These are phyloP conservation scores for Oryza nivara DNA, from an alignment of 176 grass and related monocot genomes.

Conservation along the genomic window DNA sequence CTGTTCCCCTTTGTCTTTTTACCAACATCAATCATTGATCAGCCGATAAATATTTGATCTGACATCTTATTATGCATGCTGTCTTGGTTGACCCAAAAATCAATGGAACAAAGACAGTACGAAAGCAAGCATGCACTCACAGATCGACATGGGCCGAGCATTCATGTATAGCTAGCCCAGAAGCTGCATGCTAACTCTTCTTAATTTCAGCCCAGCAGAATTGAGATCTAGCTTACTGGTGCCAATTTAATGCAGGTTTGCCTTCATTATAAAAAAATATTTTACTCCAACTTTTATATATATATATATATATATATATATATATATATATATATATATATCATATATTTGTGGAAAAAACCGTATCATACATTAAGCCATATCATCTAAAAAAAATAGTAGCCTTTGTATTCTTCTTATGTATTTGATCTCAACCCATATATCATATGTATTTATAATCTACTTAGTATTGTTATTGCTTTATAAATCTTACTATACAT, in stretches of 20 bases:
- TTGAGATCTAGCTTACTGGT: neutral
- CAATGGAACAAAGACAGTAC: neutral
- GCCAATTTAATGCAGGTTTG: neutral
- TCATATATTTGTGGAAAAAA: too few relatives aligned
- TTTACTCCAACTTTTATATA: too few relatives aligned
- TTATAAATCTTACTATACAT: too few relatives aligned
- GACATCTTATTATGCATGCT: neutral
- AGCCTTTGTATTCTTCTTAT: too few relatives aligned
- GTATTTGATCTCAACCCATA: too few relatives aligned
- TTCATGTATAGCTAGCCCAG: neutral
- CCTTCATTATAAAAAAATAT: too few relatives aligned
- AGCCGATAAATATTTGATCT: neutral
- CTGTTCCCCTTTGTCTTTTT: neutral
- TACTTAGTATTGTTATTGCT: too few relatives aligned
- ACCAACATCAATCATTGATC: neutral
- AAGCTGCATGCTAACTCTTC: neutral
- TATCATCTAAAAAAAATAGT: too few relatives aligned
- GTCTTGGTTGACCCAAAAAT: neutral
- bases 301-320: too few relatives aligned
- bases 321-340: too few relatives aligned
- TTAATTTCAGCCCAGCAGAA: constrained; percentile 1
- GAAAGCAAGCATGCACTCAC: neutral
- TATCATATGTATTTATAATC: too few relatives aligned
- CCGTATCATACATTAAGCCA: too few relatives aligned
- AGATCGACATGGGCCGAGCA: neutral